Evolutionary conservation across 257 asterid genomes (phyloP).

Genomic region (Thymus mandschuricus): DNA sequence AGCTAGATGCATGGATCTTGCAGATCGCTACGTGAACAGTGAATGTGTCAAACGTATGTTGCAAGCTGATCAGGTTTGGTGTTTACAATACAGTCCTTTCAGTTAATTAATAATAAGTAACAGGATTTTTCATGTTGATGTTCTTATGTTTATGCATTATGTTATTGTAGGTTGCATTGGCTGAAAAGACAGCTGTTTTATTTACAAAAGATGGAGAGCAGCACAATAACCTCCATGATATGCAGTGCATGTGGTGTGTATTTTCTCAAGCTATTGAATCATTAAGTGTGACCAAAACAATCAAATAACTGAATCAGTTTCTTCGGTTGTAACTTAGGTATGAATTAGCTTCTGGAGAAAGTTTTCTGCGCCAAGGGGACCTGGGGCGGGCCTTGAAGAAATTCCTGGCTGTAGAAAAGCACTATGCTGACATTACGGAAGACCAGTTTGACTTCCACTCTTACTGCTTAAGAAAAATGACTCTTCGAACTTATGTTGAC

Average conservation of each 20-base stretch:
- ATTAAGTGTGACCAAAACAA: constrained; percentile 1
- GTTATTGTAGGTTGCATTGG: constrained; percentile 70
- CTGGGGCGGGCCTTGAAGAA: constrained; percentile 97
- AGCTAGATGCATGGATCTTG: constrained; percentile 99
- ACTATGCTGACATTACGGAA: constrained; percentile 90
- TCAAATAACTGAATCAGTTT: constrained; percentile 15
- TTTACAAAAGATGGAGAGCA: constrained; percentile 99
- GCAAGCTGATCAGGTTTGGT: constrained; percentile 94
- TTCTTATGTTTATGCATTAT: constrained; percentile 20
- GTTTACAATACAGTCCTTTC: not conserved
- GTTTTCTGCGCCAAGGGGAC: constrained; percentile 92
- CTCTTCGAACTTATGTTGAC: constrained; percentile 87
- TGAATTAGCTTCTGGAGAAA: constrained; percentile 96
- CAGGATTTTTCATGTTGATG: constrained; percentile 1
- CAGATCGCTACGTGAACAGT: constrained; percentile 96
- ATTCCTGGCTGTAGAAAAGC: constrained; percentile 97
- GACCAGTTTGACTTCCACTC: constrained; percentile 99
- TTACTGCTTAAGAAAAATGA: constrained; percentile 97
- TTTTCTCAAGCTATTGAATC: constrained; percentile 26
- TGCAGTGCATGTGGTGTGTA: constrained; percentile 99
- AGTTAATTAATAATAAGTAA: not conserved
- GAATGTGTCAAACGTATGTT: constrained; percentile 97
- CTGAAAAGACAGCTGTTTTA: constrained; percentile 91
- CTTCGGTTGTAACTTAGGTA: constrained; percentile 55
- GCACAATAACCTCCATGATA: constrained; percentile 92